These are phyloP conservation scores for Mrakia gelida DNA, from an alignment of 768 basidiomycete genomes.

Conservation along the genomic window DNA sequence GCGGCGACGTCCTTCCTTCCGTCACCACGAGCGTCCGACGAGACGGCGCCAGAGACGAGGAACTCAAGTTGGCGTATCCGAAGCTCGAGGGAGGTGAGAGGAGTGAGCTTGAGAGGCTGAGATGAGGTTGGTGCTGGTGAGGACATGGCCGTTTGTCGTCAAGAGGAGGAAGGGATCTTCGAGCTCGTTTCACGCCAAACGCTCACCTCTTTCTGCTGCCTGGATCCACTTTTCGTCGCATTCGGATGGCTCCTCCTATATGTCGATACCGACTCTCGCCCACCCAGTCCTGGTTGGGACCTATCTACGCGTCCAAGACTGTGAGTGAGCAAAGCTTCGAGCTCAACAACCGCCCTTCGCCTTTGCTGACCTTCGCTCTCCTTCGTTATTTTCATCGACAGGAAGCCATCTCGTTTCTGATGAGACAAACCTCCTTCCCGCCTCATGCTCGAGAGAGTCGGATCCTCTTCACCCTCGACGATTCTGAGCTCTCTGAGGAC, in stretches of 20 bases:
- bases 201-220: background rate
- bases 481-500: too few relatives aligned
- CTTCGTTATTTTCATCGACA: background rate
- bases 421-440: background rate
- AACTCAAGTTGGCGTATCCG: conserved; percentile 7
- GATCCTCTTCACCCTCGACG: too few relatives aligned
- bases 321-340: background rate
- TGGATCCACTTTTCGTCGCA: background rate
- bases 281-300: background rate
- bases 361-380: background rate
- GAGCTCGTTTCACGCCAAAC: background rate
- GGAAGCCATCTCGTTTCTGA: background rate
- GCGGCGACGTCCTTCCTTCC: background rate
- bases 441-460: background rate
- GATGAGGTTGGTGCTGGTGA: background rate
- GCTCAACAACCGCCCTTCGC: background rate
- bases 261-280: background rate
- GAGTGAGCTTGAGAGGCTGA: conserved; percentile 7
- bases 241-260: background rate
- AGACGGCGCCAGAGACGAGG: conserved; percentile 1
- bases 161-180: background rate
- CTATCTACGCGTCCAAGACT: background rate
- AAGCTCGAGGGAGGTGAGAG: conserved; percentile 15
- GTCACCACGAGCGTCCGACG: background rate
- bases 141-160: background rate